Evolutionary conservation across 2,329 filamentous ascomycete species (phyloP).

Genomic region (Talaromyces sp.): DNA sequence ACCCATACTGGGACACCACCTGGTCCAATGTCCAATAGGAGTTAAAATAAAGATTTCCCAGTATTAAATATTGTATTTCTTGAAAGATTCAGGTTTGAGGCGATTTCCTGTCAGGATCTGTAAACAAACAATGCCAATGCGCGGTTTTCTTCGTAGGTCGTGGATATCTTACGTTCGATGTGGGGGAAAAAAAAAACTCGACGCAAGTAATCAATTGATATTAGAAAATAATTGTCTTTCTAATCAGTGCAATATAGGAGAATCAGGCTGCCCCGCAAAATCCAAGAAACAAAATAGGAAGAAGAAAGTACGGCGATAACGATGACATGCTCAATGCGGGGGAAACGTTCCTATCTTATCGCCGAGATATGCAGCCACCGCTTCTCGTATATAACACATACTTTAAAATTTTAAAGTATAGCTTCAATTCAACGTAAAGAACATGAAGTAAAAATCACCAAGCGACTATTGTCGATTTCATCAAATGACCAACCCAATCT

Average conservation of each 20-base stretch:
- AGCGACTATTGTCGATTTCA: not conserved
- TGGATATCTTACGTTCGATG: not conserved
- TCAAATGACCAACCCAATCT: not conserved
- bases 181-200: not conserved
- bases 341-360: not conserved
- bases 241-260: not conserved
- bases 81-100: not conserved
- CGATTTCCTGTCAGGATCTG: not conserved
- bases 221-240: not conserved
- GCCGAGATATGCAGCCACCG: not conserved
- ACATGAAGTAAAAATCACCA: not conserved
- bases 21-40: not conserved
- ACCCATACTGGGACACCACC: constrained; percentile 31
- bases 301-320: not conserved
- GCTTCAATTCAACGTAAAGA: not conserved
- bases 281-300: constrained; percentile 1
- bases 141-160: not conserved
- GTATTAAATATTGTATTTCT: not conserved
- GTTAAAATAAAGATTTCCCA: not conserved
- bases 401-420: too few species aligned
- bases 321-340: not conserved
- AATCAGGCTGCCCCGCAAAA: not conserved
- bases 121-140: not conserved
- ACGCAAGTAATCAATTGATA: not conserved
- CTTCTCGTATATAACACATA: not conserved